Evolutionary conservation across 225 moss, liverwort and hornwort genomes (phyloP), one percentile per base, ranked within the genome.

Genomic region (Neckera pumila): DNA sequence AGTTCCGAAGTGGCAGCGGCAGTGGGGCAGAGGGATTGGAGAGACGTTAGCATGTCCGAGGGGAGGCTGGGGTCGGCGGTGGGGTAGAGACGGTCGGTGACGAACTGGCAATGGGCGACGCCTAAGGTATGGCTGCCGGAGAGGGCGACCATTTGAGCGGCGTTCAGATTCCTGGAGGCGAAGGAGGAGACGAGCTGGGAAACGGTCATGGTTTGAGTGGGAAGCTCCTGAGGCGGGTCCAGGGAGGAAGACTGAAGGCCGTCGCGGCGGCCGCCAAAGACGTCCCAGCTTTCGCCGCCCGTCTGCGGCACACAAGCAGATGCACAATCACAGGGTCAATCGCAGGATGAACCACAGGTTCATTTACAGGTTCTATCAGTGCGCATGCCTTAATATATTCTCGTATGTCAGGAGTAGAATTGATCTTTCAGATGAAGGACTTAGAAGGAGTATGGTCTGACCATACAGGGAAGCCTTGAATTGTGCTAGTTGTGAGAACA

Each of bases 111-210:
- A 83, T 92, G 92, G 9, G 88, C 80, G 20, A 92, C 33, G 20
- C 92, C 92, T 9, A 92, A 14, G 7, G 86, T 87, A 74, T 92
- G 92, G 81, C 90, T 88, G 12, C 92, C 94, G 63, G 93, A 92
- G 43, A 94, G 90, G 78, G 89, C 89, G 71, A 94, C 93, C 94
- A 94, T 90, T 15, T 92, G 86, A n/a, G 75, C 89, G 27, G 85
- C 91, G 88, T 90, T 88, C 76, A 94, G 84, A 19, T 90, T 88
- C 83, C 75, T 88, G 16, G 81, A 21, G 8, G 89, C 87, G 84
- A 94, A 94, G 3, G 49, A 11, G 11, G 87, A 7, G 21, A 90
- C 75, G 30, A 94, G 90, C 90, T 91, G 17, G 26, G 90, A 0
- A 22, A 90, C 94, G 12, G 89, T 86, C 83, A 85, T 84, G 70